These are phyloP conservation scores for Botrytis tulipae DNA, from an alignment of 2,329 filamentous ascomycete species.

Conservation along the genomic window DNA sequence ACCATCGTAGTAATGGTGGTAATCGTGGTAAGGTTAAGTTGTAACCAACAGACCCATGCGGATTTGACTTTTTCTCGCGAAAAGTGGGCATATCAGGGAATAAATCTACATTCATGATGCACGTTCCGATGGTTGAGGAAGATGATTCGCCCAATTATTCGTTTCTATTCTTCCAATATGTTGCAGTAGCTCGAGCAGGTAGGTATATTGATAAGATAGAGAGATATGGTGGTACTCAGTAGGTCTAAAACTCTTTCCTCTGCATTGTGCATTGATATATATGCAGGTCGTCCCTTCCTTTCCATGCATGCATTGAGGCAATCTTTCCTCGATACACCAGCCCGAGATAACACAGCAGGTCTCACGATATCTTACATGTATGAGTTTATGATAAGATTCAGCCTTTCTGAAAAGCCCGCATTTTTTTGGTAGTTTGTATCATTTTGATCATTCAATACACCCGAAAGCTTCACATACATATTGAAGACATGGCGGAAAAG, in stretches of 20 bases:
- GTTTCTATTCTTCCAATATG: background rate
- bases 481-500: slow-evolving; percentile 5
- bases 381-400: background rate
- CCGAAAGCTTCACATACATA: background rate
- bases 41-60: background rate
- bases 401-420: background rate
- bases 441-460: background rate
- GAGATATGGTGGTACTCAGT: background rate
- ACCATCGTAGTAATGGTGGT: background rate
- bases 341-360: background rate
- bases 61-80: background rate
- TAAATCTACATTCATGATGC: background rate
- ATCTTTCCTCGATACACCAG: background rate
- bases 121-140: background rate
- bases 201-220: background rate
- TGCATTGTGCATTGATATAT: background rate
- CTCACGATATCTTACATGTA: background rate
- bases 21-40: too few relatives aligned
- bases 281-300: background rate
- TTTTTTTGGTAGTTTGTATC: background rate
- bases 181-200: background rate
- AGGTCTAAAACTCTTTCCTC: background rate
- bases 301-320: background rate
- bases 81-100: background rate
- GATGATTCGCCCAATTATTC: background rate